Percentiles rank a stretch among this genome's conserved stretches.
Evolutionary conservation across 768 basidiomycete species (phyloP).

Genomic region (Amanita brunnescens): DNA sequence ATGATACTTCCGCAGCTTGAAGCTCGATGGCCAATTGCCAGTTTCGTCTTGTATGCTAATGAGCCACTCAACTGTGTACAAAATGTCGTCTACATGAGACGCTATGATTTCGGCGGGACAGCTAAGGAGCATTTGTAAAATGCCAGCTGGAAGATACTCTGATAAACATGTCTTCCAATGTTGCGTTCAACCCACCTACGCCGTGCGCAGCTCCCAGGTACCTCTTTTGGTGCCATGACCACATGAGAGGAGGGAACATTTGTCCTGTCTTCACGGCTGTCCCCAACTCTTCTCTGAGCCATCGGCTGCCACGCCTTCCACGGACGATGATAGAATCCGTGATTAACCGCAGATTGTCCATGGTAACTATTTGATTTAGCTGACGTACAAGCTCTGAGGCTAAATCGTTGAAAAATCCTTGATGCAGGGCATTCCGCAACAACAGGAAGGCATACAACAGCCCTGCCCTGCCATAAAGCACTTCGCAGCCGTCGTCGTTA

Average conservation of each 20-base stretch:
- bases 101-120: conserved; percentile 29
- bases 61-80: conserved; percentile 41
- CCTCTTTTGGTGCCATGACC: conserved; percentile 48
- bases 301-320: conserved; percentile 19
- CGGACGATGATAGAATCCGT: conserved; percentile 39
- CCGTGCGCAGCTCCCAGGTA: conserved; percentile 55
- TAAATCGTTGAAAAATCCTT: not conserved
- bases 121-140: conserved; percentile 40
- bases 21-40: conserved; percentile 44
- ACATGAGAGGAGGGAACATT: conserved; percentile 41
- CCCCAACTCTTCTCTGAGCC: conserved; percentile 1
- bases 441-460: conserved; percentile 43
- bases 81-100: conserved; percentile 31
- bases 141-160: conserved; percentile 31
- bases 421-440: conserved; percentile 24
- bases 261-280: not conserved
- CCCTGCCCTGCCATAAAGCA: conserved; percentile 52
- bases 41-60: conserved; percentile 31
- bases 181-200: conserved; percentile 30
- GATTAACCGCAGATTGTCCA: conserved; percentile 24
- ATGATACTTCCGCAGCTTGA: conserved; percentile 19
- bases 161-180: not conserved
- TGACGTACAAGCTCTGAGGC: conserved; percentile 3
- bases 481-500: conserved; percentile 44
- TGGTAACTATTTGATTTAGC: conserved; percentile 4